Evolutionary conservation across 805 yeast genomes (phyloP).

Genomic region (Candida awuae): DNA sequence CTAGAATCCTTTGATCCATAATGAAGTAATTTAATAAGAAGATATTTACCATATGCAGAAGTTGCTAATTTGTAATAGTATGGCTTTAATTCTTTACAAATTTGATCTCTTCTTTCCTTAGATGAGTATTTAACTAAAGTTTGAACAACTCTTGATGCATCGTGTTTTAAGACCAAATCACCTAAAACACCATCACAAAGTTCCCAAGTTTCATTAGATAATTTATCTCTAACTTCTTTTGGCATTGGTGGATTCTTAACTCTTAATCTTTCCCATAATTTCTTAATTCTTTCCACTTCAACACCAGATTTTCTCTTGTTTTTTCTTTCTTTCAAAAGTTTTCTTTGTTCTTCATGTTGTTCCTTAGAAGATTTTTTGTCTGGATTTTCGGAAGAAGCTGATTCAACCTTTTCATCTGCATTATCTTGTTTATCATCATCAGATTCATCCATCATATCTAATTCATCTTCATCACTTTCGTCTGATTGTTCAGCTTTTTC

Average conservation of each 20-base stretch:
- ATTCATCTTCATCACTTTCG: slow-evolving; percentile 25
- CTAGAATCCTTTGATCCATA: slow-evolving; percentile 84
- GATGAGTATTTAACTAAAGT: slow-evolving; percentile 82
- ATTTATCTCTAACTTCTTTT: slow-evolving; percentile 63
- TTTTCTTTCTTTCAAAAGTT: slow-evolving; percentile 72
- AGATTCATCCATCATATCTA: slow-evolving; percentile 18
- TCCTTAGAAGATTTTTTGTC: slow-evolving; percentile 48
- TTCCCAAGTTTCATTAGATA: slow-evolving; percentile 80
- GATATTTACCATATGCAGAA: slow-evolving; percentile 87
- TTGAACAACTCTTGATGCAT: slow-evolving; percentile 93
- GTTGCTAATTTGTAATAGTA: slow-evolving; percentile 77
- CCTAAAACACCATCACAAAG: slow-evolving; percentile 66
- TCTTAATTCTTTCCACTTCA: slow-evolving; percentile 77
- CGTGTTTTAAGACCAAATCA: slow-evolving; percentile 90
- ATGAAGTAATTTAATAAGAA: slow-evolving; percentile 80
- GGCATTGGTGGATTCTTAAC: slow-evolving; percentile 78
- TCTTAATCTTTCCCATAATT: slow-evolving; percentile 85
- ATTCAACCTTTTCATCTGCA: slow-evolving; percentile 24
- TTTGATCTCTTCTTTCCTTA: slow-evolving; percentile 66
- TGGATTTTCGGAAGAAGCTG: slow-evolving; percentile 19
- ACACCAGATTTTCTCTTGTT: slow-evolving; percentile 79
- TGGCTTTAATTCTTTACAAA: slow-evolving; percentile 65
- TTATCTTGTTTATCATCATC: slow-evolving; percentile 23
- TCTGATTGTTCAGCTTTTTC: slow-evolving; percentile 11
- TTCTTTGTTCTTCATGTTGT: slow-evolving; percentile 77